These are phyloP conservation scores for Trichoderma cornu-damae DNA, from an alignment of 2,329 filamentous ascomycete genomes.

Conservation along the genomic window DNA sequence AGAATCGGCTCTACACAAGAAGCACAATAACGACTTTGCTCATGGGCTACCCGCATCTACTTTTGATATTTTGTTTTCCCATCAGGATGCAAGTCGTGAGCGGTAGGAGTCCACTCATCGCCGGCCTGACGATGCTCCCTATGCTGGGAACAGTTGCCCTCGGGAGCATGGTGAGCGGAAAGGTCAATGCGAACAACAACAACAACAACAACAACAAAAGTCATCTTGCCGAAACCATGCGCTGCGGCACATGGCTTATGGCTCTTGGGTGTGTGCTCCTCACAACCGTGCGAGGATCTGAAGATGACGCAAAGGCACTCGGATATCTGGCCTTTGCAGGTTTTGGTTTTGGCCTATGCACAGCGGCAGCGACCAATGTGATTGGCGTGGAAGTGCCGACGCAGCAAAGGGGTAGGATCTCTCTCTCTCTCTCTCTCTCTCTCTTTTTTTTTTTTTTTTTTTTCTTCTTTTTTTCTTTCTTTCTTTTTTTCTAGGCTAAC, in stretches of 20 bases:
- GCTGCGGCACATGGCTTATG: slow-evolving; percentile 40
- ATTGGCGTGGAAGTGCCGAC: slow-evolving; percentile 39
- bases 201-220: too few relatives aligned
- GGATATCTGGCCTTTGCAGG: slow-evolving; percentile 49
- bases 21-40: slow-evolving; percentile 43
- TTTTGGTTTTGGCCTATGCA: slow-evolving; percentile 47
- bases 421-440: too few relatives aligned
- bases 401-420: slow-evolving; percentile 43
- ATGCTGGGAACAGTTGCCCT: slow-evolving; percentile 47
- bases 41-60: slow-evolving; percentile 46
- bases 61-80: slow-evolving; percentile 47
- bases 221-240: slow-evolving; percentile 40
- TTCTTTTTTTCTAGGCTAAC: background rate
- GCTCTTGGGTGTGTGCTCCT: slow-evolving; percentile 45
- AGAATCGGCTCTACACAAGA: slow-evolving; percentile 42
- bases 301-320: slow-evolving; percentile 42
- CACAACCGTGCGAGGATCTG: slow-evolving; percentile 31
- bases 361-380: slow-evolving; percentile 45
- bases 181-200: slow-evolving; percentile 39
- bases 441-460: background rate
- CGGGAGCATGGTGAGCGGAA: slow-evolving; percentile 41
- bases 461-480: too few relatives aligned
- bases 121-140: slow-evolving; percentile 49
- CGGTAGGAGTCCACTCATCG: slow-evolving; percentile 40
- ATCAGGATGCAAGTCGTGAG: slow-evolving; percentile 48